Evolutionary conservation across 495 filamentous ascomycete genomes (phyloP).

Genomic region (Aspergillus asperescens): DNA sequence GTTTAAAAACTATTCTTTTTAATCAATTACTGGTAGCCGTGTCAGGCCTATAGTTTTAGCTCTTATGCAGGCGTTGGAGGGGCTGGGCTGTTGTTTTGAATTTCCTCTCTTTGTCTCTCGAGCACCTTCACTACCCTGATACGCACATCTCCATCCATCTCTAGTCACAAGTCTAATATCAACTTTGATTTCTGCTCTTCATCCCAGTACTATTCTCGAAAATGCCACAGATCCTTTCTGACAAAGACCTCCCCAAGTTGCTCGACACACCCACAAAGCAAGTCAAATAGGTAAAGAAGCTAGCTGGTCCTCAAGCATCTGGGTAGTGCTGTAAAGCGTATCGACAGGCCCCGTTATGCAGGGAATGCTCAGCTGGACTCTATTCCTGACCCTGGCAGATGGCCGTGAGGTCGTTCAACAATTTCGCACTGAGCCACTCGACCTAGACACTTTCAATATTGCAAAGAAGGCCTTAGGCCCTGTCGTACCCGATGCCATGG

Average conservation of each 20-base stretch:
- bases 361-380: background rate
- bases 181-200: no score
- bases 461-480: background rate
- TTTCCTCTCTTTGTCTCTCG: no score
- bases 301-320: background rate
- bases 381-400: background rate
- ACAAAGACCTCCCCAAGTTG: background rate
- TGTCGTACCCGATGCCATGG: background rate
- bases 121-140: no score
- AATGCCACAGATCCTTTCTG: background rate
- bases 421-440: background rate
- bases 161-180: no score
- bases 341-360: background rate
- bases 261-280: background rate
- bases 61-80: no score
- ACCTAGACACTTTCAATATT: background rate
- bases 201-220: no score
- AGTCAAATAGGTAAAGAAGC: background rate
- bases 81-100: no score
- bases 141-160: no score
- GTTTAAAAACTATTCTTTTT: no score
- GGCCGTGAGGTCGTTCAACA: background rate
- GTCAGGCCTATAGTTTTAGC: no score
- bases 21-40: no score
- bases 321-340: background rate